Base-by-base conservation (phyloP, 2,329 filamentous ascomycete genomes). In the Thielaviopsis euricoi region DNA sequence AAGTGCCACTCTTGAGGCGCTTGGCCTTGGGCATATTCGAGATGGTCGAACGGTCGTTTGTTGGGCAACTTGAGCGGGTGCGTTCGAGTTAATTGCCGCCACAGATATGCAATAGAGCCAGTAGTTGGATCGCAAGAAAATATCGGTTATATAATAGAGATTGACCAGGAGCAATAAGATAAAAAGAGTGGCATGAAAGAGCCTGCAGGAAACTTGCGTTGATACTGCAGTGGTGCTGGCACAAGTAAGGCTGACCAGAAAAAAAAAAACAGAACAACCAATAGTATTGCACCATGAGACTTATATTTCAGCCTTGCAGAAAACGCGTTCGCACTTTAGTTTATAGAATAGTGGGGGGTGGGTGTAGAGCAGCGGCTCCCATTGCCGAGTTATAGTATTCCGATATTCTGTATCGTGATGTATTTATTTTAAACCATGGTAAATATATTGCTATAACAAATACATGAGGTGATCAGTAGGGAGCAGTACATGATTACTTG, bases 1-100 rank as follows among this genome's bases (percentile, higher is more conserved):
- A 51, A 46, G 56, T 40, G 68, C 74, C 75, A 69, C 75, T 75
- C 67, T 76, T 80, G 63, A 77, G 74, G 67, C 79, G 74, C 71
- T 82, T 82, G 62, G 78, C 76, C 63, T 73, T 79, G 64, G 79
- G 78, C 79, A 82, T 81, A 7, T 51, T 60, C 10, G 26, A 57
- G 37, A 43, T n/a, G 17, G 17, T 43, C 37, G 37, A n/a, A n/a
- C 17, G 13, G 37, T 43, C 37, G 37, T 43, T 40, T 15, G 17
- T 43, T 10, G 37, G 37, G 7, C 37, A 6, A 43, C 37, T 43
- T 43, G 13, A n/a, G 17, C 37, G 17, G 37, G 37, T 17, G 15
- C 17, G 17, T 43, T 43, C n/a, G 37, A 43, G 29, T n/a, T 43
- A 7, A 1, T 43, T 43, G 37, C 37, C 17, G 37, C 37, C n/a